Base-by-base conservation (phyloP, 2,329 filamentous ascomycete species). In the Anisogramma anomala region DNA sequence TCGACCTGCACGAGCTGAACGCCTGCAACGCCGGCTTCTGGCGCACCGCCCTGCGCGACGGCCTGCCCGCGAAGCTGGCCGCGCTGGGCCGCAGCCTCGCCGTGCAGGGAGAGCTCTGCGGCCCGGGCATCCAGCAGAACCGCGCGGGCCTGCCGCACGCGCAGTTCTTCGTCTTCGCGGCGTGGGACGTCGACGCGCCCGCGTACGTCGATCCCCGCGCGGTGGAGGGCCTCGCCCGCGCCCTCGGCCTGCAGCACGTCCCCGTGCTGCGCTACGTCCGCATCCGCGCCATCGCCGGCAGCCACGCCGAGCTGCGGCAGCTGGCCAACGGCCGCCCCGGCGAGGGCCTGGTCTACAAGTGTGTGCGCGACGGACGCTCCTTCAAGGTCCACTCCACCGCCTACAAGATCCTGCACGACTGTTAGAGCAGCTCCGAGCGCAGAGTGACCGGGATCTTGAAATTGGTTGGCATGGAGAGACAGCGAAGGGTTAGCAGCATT, bases 51-150 rank as follows among this genome's bases (percentile, higher is more conserved):
- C 33, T 53, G 9, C 33, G 32, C 17, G 36, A 50, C 27, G 31
- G 45, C n/a, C 48, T 59, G 3, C 47, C 52, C 8, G 14, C 27
- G 9, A 49, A 52, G 39, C 50, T 59, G 1, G 36, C 49, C 0
- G 15, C 19, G 7, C 33, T 54, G 3, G 45, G 45, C 23, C 25
- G 39, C 20, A 51, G 46, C 42, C 48, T 58, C 9, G 57, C 53
- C 7, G 36, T 60, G 7, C 57, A 59, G 25, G 58, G 57, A 7
- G 58, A 60, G 48, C 47, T 60, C 0, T 54, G 56, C n/a, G 58
- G 57, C 4, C 39, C 42, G 20, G 37, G 38, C 17, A 46, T 59
- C 36, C 45, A 53, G 9, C 39, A 49, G 5, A 59, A 60, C 43
- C 53, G 51, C n/a, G 50, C 58, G 42, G 33, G 42, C 6, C 53